phyloP scores from a whole-genome alignment of 1,139 yeast genomes.

The Debaryomyces fabryi region DNA sequence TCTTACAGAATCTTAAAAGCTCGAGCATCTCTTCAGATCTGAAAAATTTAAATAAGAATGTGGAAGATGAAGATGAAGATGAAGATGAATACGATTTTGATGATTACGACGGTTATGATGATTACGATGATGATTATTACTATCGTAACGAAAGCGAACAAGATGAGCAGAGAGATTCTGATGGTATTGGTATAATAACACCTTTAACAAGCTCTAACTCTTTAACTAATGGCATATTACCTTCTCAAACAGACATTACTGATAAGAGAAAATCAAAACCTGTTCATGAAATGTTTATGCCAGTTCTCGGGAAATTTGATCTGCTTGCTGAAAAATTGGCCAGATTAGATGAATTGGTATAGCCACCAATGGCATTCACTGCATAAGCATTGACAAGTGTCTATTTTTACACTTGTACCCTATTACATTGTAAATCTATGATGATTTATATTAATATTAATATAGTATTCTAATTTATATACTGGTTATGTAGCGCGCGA shows the following conservation, averaged over 20 bases:
- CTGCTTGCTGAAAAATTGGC: constrained; percentile 49
- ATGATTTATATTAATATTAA: not conserved
- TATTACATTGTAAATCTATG: not conserved
- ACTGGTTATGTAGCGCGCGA: constrained; percentile 10
- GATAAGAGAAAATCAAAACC: constrained; percentile 37
- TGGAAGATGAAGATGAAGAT: constrained; percentile 20
- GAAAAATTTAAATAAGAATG: not conserved
- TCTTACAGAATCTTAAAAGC: not conserved
- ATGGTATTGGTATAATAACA: constrained; percentile 19
- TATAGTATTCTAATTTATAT: not conserved
- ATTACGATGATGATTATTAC: constrained; percentile 13
- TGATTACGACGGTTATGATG: constrained; percentile 18
- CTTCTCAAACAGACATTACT: constrained; percentile 11
- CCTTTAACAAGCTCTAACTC: constrained; percentile 47
- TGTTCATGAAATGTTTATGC: constrained; percentile 49
- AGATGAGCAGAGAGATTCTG: constrained; percentile 6
- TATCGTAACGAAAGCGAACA: constrained; percentile 15
- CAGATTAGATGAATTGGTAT: constrained; percentile 36
- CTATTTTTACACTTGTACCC: not conserved
- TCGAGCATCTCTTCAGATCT: not conserved
- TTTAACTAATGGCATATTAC: constrained; percentile 22
- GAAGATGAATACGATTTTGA: constrained; percentile 15
- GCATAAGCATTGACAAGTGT: not conserved
- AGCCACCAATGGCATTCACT: not conserved
- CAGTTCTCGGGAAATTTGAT: constrained; percentile 49